Evolutionary conservation across 129 eudicot species (phyloP), one percentile per base, ranked within the genome.

Genomic region (Saposhnikovia divaricata): DNA sequence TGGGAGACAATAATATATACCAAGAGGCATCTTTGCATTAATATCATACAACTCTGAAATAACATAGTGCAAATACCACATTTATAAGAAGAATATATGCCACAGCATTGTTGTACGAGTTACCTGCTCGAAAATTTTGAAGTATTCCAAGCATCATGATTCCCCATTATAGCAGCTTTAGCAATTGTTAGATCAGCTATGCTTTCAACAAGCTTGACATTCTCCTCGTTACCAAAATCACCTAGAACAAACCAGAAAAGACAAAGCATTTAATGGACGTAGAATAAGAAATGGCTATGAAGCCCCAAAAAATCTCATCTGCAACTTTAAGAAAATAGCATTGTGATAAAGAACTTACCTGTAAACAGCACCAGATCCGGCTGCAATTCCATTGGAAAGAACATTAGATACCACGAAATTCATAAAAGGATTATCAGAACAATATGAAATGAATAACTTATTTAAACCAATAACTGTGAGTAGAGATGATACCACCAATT

Each of bases 291-390:
- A 14, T n/a, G 61, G 0, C 28, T 27, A 55, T 80, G 76, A 83
- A 43, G 82, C 57, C 80, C 7, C 73, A 28, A 63, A 40, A 40
- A 37, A 63, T 82, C 50, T 61, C 16, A 66, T 28, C 6, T 27
- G 19, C 40, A 66, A 31, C 12, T 15, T 31, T 31, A 68, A 14
- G 75, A 43, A 69, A 53, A 46, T 75, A 72, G 45, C 19, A 38
- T 65, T 16, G 47, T 76, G 68, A 11, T 42, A 72, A 51, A 71
- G 76, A 85, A 90, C 96, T 83, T 91, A 89, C 98, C 98, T 90
- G 98, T 93, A 81, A 91, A 93, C 72, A 93, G 86, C 83, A 93
- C 98, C 87, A 93, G 78, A 88, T 93, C 98, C 78, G 98, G 98
- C 98, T 93, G 98, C 96, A 91, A 85, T 82, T 77, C 61, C 80